Base-by-base conservation (phyloP, 345 rosid species). In the Arabidopsis suecica region DNA sequence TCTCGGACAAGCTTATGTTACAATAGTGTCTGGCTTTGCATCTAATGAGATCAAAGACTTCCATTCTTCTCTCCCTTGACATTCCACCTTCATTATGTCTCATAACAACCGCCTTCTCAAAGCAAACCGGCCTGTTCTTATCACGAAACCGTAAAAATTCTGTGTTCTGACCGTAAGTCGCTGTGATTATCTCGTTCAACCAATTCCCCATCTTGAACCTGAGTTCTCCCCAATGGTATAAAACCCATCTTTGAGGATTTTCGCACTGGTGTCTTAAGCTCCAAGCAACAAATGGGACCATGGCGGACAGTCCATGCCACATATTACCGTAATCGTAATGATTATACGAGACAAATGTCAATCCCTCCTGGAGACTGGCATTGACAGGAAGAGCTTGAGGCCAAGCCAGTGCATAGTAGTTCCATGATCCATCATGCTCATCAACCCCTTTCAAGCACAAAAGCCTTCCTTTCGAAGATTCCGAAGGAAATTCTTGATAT, bases 51-150 rank as follows among this genome's bases (percentile, higher is more conserved):
- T 90, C 89, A 34, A 82, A 90, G 5, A 75, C 85, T 67, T 92
- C 90, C 72, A 83, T 83, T 79, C 86, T 86, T 64, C 83, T 83
- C 48, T 85, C 84, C 70, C 84, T 83, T 20, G 94, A 84, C 94
- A 90, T 87, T 13, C 91, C 95, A 41, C 93, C 96, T 48, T 88
- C 90, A 49, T 83, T 84, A 71, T 87, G 98, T 76, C 96, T 86
- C 93, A 86, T 90, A 61, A 87, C 94, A 38, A 90, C 88, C 2
- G 90, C 87, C 74, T 88, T 88, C 63, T 86, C 88, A 10, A 90
- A 93, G 77, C 98, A 93, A 47, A 81, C 79, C 6, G 91, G 84
- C 5, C 47, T 68, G 28, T 30, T 37, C 8, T 81, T 75, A 37
- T 70, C 72, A 30, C 47, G n/a, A 60, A 79, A 78, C 14, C 78